phyloP scores from a whole-genome alignment of 306 rosid genomes.

The Hippophae rhamnoides region DNA sequence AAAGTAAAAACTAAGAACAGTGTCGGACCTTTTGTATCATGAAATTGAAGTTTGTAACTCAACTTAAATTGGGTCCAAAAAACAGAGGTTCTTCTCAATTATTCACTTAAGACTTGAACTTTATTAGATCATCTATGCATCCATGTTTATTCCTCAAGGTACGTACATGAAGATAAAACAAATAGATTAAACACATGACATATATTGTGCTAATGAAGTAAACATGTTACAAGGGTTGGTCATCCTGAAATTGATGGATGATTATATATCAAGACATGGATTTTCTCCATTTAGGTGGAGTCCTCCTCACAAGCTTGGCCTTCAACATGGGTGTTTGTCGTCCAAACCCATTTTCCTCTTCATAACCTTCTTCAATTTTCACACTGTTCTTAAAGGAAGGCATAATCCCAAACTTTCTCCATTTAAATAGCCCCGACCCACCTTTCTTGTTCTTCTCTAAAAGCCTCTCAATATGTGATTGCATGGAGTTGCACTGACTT shows the following conservation, averaged over 20 bases:
- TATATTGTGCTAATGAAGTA: no score
- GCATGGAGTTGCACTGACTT: constrained; percentile 52
- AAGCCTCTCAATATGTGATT: constrained; percentile 57
- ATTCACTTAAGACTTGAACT: no score
- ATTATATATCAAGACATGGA: constrained; percentile 45
- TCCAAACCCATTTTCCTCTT: constrained; percentile 36
- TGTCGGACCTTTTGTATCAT: no score
- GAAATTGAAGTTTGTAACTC: no score
- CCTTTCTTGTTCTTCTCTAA: constrained; percentile 40
- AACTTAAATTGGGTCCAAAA: no score
- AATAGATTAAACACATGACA: no score
- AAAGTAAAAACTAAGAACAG: no score
- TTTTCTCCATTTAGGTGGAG: constrained; percentile 60
- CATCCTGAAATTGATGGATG: not conserved
- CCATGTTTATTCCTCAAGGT: no score
- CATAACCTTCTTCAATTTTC: constrained; percentile 17
- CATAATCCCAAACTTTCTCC: constrained; percentile 55
- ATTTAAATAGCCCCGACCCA: constrained; percentile 37
- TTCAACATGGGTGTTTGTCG: constrained; percentile 53
- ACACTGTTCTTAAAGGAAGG: constrained; percentile 12
- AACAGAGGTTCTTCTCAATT: no score
- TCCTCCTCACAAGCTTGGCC: constrained; percentile 39
- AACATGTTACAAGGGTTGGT: no score
- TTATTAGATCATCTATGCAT: no score
- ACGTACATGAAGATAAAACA: no score